Base-by-base conservation (phyloP, 306 rosid species). In the Cicer pinnatifidum region DNA sequence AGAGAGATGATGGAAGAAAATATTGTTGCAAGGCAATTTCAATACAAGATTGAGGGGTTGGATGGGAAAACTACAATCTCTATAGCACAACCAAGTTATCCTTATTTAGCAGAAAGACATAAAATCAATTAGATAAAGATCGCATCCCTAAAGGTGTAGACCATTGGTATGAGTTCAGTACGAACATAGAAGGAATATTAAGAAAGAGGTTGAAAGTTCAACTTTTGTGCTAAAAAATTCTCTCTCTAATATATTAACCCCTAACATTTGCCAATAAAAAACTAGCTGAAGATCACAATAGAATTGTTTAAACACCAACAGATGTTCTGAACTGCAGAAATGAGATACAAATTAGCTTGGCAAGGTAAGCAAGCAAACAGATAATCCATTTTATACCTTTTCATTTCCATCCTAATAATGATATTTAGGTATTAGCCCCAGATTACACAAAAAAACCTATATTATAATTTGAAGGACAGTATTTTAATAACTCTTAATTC, bases 361-460 rank as follows among this genome's bases (percentile, higher is more conserved):
- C 44, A 53, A 12, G 48, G 60, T 51, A 38, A 62, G 11, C 47
- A 28, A 11, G 54, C 53, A n/a, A 45, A 69, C 60, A 17, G 19
- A 45, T 6, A 35, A 61, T 12, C 44, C 62, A 54, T 63, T 75
- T 75, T 60, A 10, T 7, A 59, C 61, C 41, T 66, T 43, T 67
- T 33, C 17, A 9, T 35, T 43, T 9, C 9, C 37, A 37, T 52
- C 37, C 54, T 68, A 61, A 76, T 19, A 1, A 59, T 37, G 52
- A 69, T 20, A 76, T 46, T 66, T 9, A 66, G 52, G 33, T 35
- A 71, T n/a, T 38, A 56, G 40, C 28, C 13, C 50, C 60, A 65
- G 33, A 19, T 56, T n/a, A 46, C 19, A 16, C 43, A 20, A 8
- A 54, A 54, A 37, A 0, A 28, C 15, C 11, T 11, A 8, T 28